A percentile compares a stretch with the other conserved stretches of the same genome.
phyloP scores from a whole-genome alignment of 306 rosid species.

The Ochetophila trinervis region DNA sequence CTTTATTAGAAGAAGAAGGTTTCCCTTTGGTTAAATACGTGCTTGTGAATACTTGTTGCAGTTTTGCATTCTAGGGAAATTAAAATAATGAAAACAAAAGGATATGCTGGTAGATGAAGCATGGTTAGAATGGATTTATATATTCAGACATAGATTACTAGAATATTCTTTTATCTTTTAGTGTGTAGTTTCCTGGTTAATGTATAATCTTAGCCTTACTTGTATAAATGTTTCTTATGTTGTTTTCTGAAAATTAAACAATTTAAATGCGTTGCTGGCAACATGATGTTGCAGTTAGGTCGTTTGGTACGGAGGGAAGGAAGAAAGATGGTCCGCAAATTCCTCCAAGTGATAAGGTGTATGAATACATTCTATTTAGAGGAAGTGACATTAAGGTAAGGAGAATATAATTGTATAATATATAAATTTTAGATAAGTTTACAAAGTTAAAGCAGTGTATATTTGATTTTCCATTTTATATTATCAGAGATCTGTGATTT shows the following conservation, averaged over 20 bases:
- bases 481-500: too few species aligned
- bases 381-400: slow-evolving; percentile 72
- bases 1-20: too few species aligned
- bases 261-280: slow-evolving; percentile 14
- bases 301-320: slow-evolving; percentile 80
- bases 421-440: too few species aligned
- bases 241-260: slow-evolving; percentile 7
- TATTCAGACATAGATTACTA: too few species aligned
- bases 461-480: too few species aligned
- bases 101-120: too few species aligned
- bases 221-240: neutral
- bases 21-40: too few species aligned
- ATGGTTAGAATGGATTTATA: too few species aligned
- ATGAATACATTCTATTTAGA: slow-evolving; percentile 66
- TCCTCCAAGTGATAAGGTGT: slow-evolving; percentile 63
- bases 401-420: neutral
- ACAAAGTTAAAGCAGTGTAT: too few species aligned
- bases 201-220: neutral
- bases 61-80: too few species aligned
- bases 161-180: neutral
- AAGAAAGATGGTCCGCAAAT: slow-evolving; percentile 66
- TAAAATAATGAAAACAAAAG: too few species aligned
- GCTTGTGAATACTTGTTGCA: too few species aligned
- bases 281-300: slow-evolving; percentile 54
- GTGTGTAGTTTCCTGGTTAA: neutral